Base-by-base conservation (phyloP, 2,329 filamentous ascomycete species). In the Fusarium cicatricum region DNA sequence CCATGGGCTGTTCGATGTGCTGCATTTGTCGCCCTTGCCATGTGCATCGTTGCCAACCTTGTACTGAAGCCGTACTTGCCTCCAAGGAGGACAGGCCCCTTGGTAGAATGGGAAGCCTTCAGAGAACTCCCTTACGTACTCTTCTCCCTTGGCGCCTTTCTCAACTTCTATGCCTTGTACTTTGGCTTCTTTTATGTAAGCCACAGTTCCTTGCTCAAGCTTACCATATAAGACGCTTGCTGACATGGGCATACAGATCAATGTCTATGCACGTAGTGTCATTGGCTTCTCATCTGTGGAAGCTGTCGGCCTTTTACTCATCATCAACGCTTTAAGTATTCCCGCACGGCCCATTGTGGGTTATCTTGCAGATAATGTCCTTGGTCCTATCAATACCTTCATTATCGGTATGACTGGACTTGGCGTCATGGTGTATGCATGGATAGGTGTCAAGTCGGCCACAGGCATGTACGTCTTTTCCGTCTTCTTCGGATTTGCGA, bases 1-100 rank as follows among this genome's bases (percentile, higher is more conserved):
- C 74, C 77, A 0, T 89, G 87, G 85, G 81, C 86, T 0, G 85
- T 87, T 3, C 77, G 90, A 8, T 81, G 85, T 10, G 77, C 90
- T 1, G 89, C 81, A 0, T 89, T 91, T 65, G 80, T 92, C 29
- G 80, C 79, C 40, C 72, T 86, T 7, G 74, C 70, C 1, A 80
- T 82, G 9, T 72, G 80, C 17, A 51, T 71, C 2, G 60, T 77
- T 0, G 77, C 74, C 11, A 70, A 75, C 1, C 70, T 82, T 17
- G 55, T 76, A 21, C 66, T 80, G 58, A 76, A 73, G 50, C 76
- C 82, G 2, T 74, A 79, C 11, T 70, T 87, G 9, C 77, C 78
- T 14, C 80, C 79, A 0, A 72, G 82, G 21, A 80, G 74, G 52
- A 66, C 77, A 0, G 85, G 83, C 0, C 79, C 79, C 0, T 49